Conservation (phyloP, 768 basidiomycete genomes). For the Gyrodon lividus region DNA sequence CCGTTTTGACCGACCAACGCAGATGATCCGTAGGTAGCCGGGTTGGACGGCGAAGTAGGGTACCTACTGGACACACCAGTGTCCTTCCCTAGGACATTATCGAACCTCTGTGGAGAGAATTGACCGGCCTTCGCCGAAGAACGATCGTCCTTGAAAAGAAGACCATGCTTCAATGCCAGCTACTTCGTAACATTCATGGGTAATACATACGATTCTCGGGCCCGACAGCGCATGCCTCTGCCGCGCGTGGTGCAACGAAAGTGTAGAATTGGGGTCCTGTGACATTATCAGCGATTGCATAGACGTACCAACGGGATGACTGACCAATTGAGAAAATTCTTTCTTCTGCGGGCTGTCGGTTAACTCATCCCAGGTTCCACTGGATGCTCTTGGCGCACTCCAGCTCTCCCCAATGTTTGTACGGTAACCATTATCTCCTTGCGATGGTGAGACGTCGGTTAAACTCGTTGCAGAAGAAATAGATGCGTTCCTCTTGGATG, state of each 20-base stretch:
- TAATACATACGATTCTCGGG: slow-evolving; percentile 39
- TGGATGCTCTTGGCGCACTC: slow-evolving; percentile 48
- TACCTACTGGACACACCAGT: slow-evolving; percentile 39
- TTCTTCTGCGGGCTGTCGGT: slow-evolving; percentile 48
- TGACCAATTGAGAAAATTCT: slow-evolving; percentile 49
- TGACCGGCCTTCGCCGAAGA: slow-evolving; percentile 46
- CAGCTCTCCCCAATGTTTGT: slow-evolving; percentile 50
- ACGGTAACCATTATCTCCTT: slow-evolving; percentile 48
- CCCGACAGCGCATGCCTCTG: slow-evolving; percentile 46
- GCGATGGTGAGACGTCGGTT: slow-evolving; percentile 46
- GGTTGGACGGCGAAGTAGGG: slow-evolving; percentile 46
- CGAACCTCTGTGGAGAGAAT: slow-evolving; percentile 56
- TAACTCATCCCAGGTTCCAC: slow-evolving; percentile 62
- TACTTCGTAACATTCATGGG: slow-evolving; percentile 4
- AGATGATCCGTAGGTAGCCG: slow-evolving; percentile 31
- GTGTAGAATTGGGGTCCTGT: slow-evolving; percentile 43
- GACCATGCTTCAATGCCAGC: slow-evolving; percentile 16
- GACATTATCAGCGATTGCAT: slow-evolving; percentile 13
- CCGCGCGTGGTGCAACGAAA: slow-evolving; percentile 45
- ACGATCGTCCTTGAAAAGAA: slow-evolving; percentile 45
- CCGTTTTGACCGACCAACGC: slow-evolving; percentile 31
- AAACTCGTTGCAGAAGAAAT: slow-evolving; percentile 57
- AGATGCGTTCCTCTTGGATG: slow-evolving; percentile 58
- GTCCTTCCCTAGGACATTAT: slow-evolving; percentile 44
- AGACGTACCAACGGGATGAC: slow-evolving; percentile 19